Base-by-base conservation (phyloP, 176 grass and related monocot genomes). In the Alopecurus myosuroides region DNA sequence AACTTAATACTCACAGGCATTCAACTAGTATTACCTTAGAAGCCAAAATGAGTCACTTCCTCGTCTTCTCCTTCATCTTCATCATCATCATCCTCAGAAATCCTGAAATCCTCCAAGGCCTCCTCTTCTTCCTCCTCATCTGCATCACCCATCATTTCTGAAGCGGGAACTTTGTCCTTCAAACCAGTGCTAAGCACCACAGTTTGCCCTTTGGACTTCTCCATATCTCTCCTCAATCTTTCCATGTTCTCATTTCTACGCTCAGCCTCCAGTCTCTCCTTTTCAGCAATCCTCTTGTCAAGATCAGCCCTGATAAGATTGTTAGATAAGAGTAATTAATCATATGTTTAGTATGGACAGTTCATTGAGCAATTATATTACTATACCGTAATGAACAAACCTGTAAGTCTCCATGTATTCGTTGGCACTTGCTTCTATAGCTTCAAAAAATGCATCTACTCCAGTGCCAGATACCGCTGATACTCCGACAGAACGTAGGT, bases 351-450 rank as follows among this genome's bases (percentile, higher is more conserved):
- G 12, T 56, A 83, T 22, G 18, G 11, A 60, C 11, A 53, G 55
- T 37, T 56, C 35, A 76, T 61, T 72, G 3, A 84, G 60, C 2
- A 64, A 73, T 75, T 48, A 52, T 51, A 69, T 36, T 58, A 74
- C 15, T 67, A 42, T 19, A 80, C 58, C 20, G 4, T 40, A 73
- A 40, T 33, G 37, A 28, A 85, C 25, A 50, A 74, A 98, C 97
- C 92, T 96, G 87, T 94, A 98, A 20, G 79, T 95, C 77, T 98
- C 97, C 93, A 94, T 94, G 78, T 92, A 98, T 74, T 98, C 97
- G 39, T 87, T 90, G 48, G 85, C 89, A 7, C 97, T 95, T 46
- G 74, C 79, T 90, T 98, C 89, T 71, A 98, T 85, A 61, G 97
- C 91, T 76, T 87, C 85, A 79, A 89, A 96, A 86, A 96, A 98